Percentiles rank a stretch among this genome's conserved stretches.
phyloP scores from a whole-genome alignment of 2,329 filamentous ascomycete genomes.

The Claviceps monticola region DNA sequence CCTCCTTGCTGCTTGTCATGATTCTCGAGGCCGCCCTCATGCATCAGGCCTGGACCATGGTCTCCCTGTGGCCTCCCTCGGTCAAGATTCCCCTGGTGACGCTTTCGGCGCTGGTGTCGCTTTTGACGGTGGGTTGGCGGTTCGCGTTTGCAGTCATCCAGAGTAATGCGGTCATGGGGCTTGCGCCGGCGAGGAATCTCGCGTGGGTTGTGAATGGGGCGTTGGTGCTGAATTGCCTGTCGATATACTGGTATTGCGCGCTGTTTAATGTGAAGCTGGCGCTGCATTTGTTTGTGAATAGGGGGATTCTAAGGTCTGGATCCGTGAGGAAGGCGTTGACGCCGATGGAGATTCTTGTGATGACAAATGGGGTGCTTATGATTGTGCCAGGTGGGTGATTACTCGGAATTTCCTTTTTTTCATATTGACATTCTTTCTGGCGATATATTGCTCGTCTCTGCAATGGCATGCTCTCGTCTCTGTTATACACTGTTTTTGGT shows the following conservation, averaged over 20 bases:
- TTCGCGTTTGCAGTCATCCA: constrained; percentile 24
- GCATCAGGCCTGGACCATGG: constrained; percentile 39
- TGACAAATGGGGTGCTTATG: constrained; percentile 44
- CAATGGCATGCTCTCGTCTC: no score
- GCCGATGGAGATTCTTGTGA: constrained; percentile 40
- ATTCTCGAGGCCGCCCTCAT: constrained; percentile 33
- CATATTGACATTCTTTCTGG: neutral
- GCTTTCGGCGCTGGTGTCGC: constrained; percentile 22
- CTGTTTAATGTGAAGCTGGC: constrained; percentile 39
- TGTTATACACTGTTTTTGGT: no score
- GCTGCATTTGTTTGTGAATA: constrained; percentile 31
- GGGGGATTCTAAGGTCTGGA: constrained; percentile 28
- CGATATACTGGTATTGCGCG: constrained; percentile 39
- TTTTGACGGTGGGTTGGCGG: constrained; percentile 18
- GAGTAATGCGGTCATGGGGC: constrained; percentile 16
- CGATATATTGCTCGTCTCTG: no score
- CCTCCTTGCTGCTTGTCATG: constrained; percentile 30
- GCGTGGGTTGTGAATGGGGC: constrained; percentile 26
- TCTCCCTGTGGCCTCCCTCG: constrained; percentile 30
- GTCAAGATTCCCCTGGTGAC: constrained; percentile 18
- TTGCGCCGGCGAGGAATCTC: constrained; percentile 11
- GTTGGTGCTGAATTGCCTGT: constrained; percentile 25
- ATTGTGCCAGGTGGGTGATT: constrained; percentile 33
- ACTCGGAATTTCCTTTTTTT: neutral
- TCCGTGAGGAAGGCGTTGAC: constrained; percentile 21